A percentile compares a stretch with the other conserved stretches of the same genome.
Evolutionary conservation across 345 rosid species (phyloP).

Genomic region (Erysimum cheiranthoides): DNA sequence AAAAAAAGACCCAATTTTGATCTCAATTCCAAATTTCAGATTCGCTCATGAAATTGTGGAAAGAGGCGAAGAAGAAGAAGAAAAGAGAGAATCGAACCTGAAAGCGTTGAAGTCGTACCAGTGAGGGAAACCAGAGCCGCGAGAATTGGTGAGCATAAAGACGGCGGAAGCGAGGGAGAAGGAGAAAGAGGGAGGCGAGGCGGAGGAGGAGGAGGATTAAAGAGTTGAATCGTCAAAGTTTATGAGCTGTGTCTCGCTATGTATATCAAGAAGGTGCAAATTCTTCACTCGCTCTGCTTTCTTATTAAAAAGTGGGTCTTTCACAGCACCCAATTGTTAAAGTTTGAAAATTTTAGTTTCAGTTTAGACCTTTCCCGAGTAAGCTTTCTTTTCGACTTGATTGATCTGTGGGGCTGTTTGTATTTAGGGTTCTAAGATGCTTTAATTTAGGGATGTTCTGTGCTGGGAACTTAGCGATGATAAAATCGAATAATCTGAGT

Average conservation of each 20-base stretch:
- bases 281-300: background rate
- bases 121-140: constrained; percentile 62
- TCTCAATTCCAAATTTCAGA: constrained; percentile 4
- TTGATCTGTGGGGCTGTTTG: too few species aligned
- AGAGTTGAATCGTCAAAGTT: constrained; percentile 81
- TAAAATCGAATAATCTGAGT: too few species aligned
- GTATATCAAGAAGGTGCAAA: too few species aligned
- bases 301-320: background rate
- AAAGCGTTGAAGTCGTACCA: constrained; percentile 94
- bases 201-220: constrained; percentile 77
- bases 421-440: too few species aligned
- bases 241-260: constrained; percentile 50
- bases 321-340: background rate
- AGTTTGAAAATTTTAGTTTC: background rate
- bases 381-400: too few species aligned
- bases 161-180: constrained; percentile 84
- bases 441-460: too few species aligned
- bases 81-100: constrained; percentile 56
- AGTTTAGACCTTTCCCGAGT: too few species aligned
- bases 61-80: too few species aligned
- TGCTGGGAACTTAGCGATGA: too few species aligned
- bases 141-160: constrained; percentile 83
- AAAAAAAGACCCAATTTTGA: background rate
- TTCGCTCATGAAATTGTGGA: constrained; percentile 2
- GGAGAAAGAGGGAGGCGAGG: constrained; percentile 62